Evolutionary conservation across 257 asterid species (phyloP).

Genomic region (Linderniella brevidens): DNA sequence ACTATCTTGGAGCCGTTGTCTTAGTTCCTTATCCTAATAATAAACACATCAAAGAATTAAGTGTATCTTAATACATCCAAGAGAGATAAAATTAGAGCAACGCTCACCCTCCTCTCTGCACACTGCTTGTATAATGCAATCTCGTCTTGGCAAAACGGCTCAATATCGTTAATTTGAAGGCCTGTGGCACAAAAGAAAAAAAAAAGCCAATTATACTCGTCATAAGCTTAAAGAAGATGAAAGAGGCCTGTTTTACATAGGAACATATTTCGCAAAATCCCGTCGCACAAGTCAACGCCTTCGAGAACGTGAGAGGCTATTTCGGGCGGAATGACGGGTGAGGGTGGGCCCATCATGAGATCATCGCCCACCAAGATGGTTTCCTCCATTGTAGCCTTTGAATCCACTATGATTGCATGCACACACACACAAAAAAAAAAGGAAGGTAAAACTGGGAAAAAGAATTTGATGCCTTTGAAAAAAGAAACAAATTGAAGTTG

Average conservation of each 20-base stretch:
- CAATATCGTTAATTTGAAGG: constrained; percentile 81
- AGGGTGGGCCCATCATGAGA: constrained; percentile 92
- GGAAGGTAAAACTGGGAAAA: no score
- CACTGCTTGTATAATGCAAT: constrained; percentile 30
- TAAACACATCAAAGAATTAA: neutral
- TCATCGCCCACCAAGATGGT: constrained; percentile 95
- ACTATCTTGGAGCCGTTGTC: constrained; percentile 79
- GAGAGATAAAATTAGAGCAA: constrained; percentile 4
- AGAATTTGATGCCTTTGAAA: no score
- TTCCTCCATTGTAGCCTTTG: constrained; percentile 89
- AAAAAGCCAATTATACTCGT: neutral
- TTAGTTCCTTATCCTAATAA: constrained; percentile 58
- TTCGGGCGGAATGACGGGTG: constrained; percentile 87
- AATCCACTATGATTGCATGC: constrained; percentile 79
- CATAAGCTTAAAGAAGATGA: neutral
- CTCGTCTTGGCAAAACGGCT: constrained; percentile 62
- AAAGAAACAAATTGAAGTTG: no score
- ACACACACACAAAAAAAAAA: constrained; percentile 6
- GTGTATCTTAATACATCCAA: no score
- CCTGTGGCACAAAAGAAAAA: constrained; percentile 13
- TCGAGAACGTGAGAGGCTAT: constrained; percentile 88
- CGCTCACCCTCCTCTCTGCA: constrained; percentile 41
- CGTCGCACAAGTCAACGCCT: constrained; percentile 85
- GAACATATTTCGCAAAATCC: constrained; percentile 73
- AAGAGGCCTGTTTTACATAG: constrained; percentile 31